Base-by-base conservation (phyloP, 169 alveolate species). In the Plasmodium blacklocki region DNA sequence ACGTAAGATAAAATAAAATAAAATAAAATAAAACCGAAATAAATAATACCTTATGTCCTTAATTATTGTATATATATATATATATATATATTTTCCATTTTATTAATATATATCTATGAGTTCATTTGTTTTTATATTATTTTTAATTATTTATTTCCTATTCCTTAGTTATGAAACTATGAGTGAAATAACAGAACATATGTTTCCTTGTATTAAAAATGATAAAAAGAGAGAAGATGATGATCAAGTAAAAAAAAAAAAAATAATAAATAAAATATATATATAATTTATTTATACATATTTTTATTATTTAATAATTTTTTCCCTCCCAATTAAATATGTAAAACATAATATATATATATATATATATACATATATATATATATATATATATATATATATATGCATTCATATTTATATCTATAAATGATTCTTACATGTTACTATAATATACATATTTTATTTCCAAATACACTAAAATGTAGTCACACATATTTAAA, bases 171-270 rank as follows among this genome's bases (percentile, higher is more conserved):
- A 92, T 60, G 95, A 92, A 72, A 92, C 95, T 2, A 78, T 92
- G 83, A 85, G 94, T 63, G 95, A 92, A 92, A 92, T 92, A 71
- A 92, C 93, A 18, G 95, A 92, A 62, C 90, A 92, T 66, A 92
- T 92, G 95, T 92, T 92, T 78, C 95, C 95, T 1, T 88, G 93
- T 18, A 70, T 92, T 9, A 75, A 83, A 68, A 68, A 62, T 58
- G 91, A 83, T 19, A 60, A 52, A 43, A 83, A 68, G 32, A 83
- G 91, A 45, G 91, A 83, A 15, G 91, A 83, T 29, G 91, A 83
- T 62, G 91, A 83, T 52, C 91, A 83, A 83, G 91, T 83, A 83
- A 83, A 70, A 63, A 83, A 19, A 1, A 21, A 67, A 80, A 54
- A 5, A 83, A 43, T 2, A 56, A 15, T 43, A 21, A 39, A 43